phyloP scores from a whole-genome alignment of 441 rosid genomes.

The Populus tomentosa region DNA sequence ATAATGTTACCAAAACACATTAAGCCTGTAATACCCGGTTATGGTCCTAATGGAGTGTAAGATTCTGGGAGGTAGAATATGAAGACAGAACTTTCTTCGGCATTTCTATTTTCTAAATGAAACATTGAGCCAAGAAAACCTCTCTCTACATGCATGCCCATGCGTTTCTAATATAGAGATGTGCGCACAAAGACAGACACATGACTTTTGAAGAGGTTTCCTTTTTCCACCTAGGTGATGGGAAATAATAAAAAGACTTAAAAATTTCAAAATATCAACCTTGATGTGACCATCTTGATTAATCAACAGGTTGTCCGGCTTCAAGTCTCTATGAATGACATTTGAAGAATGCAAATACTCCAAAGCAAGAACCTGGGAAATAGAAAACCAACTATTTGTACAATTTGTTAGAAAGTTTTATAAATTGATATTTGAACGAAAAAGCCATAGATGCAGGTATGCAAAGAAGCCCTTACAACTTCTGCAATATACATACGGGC shows the following conservation, averaged over 20 bases:
- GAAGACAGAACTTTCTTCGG: background rate
- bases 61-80: background rate
- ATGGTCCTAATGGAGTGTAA: background rate
- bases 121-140: background rate
- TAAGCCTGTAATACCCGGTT: background rate
- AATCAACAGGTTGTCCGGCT: too few relatives aligned
- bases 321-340: too few relatives aligned
- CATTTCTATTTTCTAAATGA: background rate
- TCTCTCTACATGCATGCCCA: background rate
- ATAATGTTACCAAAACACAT: background rate
- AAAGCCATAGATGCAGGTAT: background rate
- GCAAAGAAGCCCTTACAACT: slow-evolving; percentile 60
- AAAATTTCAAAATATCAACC: too few relatives aligned
- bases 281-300: too few relatives aligned
- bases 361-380: too few relatives aligned
- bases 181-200: background rate
- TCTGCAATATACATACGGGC: slow-evolving; percentile 91
- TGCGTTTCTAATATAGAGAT: background rate
- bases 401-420: too few relatives aligned
- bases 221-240: background rate
- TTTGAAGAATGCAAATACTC: too few relatives aligned
- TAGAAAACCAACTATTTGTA: too few relatives aligned
- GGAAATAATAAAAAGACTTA: slow-evolving; percentile 22
- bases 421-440: background rate
- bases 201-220: background rate